Conservation (phyloP, 2,329 filamentous ascomycete genomes). For the Stemphylium vesicarium region DNA sequence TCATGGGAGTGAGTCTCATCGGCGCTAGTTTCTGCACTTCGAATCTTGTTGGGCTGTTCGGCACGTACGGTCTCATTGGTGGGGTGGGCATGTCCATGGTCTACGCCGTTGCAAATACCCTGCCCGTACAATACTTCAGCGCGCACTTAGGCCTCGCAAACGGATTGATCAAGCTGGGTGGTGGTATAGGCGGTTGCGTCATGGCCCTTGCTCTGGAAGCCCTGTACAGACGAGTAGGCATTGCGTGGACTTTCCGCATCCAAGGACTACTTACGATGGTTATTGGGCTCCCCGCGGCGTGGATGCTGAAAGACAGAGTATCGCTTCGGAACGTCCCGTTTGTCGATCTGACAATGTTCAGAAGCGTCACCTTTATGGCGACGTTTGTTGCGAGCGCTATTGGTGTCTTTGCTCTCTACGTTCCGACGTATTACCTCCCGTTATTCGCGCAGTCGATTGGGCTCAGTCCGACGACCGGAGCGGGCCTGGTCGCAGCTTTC, state of each 20-base stretch:
- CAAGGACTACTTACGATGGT: constrained; percentile 33
- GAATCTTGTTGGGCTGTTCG: constrained; percentile 57
- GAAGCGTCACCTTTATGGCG: constrained; percentile 27
- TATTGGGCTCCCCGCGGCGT: constrained; percentile 35
- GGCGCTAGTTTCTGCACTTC: constrained; percentile 55
- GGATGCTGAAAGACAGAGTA: constrained; percentile 34
- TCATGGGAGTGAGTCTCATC: constrained; percentile 59
- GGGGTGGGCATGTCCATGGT: constrained; percentile 51
- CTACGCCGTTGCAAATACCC: constrained; percentile 30
- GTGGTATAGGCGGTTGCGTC: constrained; percentile 36
- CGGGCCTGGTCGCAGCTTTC: constrained; percentile 35
- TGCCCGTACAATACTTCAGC: constrained; percentile 41
- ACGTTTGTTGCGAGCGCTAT: constrained; percentile 34
- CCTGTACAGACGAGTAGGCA: constrained; percentile 33
- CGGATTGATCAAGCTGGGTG: constrained; percentile 38
- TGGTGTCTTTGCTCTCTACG: constrained; percentile 38
- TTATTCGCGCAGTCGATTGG: constrained; percentile 38
- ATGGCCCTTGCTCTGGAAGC: constrained; percentile 36
- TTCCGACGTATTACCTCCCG: constrained; percentile 40
- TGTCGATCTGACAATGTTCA: constrained; percentile 35
- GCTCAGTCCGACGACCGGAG: constrained; percentile 33
- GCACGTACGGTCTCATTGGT: constrained; percentile 56
- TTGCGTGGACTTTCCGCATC: constrained; percentile 42
- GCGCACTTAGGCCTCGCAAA: constrained; percentile 39
- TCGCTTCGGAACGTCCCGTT: constrained; percentile 28